Evolutionary conservation across 305 asterid genomes (phyloP).

Genomic region (Rubia occidens): DNA sequence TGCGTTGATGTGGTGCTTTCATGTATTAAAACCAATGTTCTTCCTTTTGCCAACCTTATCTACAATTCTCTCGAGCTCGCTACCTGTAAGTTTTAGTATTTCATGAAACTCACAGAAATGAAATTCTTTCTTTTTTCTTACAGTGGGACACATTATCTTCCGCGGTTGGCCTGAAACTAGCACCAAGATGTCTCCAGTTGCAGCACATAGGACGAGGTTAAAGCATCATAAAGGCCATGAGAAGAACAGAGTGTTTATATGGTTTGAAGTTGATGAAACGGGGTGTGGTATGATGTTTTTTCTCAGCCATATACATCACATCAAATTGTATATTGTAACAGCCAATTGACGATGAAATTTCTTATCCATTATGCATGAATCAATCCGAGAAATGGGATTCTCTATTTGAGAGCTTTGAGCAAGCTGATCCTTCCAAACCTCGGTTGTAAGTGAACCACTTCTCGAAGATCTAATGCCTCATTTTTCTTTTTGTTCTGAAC

Average conservation of each 20-base stretch:
- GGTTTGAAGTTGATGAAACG: slow-evolving; percentile 89
- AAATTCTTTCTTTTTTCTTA: slow-evolving; percentile 16
- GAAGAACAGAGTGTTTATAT: slow-evolving; percentile 49
- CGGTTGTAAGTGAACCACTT: too few relatives aligned
- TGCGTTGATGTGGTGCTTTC: background rate
- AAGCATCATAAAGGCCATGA: slow-evolving; percentile 36
- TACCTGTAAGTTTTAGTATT: slow-evolving; percentile 41
- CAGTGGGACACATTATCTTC: slow-evolving; percentile 74
- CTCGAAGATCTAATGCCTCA: too few relatives aligned
- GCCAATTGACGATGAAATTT: background rate
- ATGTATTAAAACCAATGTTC: background rate
- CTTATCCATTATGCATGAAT: slow-evolving; percentile 40
- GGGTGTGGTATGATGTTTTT: slow-evolving; percentile 65
- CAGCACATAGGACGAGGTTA: slow-evolving; percentile 37
- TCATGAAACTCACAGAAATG: slow-evolving; percentile 8
- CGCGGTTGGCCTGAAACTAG: slow-evolving; percentile 81
- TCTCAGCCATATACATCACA: background rate
- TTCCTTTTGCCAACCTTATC: slow-evolving; percentile 52
- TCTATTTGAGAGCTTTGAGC: slow-evolving; percentile 83
- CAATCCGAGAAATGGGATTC: slow-evolving; percentile 89
- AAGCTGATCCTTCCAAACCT: too few relatives aligned
- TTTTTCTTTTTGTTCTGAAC: background rate
- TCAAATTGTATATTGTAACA: background rate
- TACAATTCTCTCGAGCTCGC: slow-evolving; percentile 88
- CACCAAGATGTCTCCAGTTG: slow-evolving; percentile 21